Evolutionary conservation across 805 yeast genomes (phyloP), one percentile per base, ranked within the genome.

Genomic region (Starmerella etchellsii): DNA sequence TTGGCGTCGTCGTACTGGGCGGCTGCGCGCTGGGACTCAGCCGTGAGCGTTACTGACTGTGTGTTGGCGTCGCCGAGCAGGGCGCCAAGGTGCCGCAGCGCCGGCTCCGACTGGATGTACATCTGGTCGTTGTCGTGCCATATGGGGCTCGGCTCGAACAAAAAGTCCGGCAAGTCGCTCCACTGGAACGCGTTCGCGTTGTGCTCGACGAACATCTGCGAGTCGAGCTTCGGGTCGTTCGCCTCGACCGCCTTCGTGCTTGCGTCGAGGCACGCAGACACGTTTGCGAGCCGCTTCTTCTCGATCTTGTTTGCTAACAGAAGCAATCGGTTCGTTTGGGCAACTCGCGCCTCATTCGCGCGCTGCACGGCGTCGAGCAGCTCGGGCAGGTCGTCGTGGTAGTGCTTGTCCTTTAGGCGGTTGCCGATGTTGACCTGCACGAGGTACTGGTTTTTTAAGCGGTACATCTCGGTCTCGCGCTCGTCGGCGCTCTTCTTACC

Each of bases 91-190:
- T 47, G 56, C 35, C 52, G 48, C 41, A 59, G 51, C 6, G 62
- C 57, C 18, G 51, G 46, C 31, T 71, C 76, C 15, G 31, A 27
- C 33, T 71, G 69, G 4, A 70, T 65, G 1, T 75, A 69, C 47
- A 78, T 68, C 27, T 71, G 64, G 49, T 84, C 95, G 60, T 91
- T 96, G 55, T 91, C 98, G 61, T 88, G 97, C 98, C 98, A 91
- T 31, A 91, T 78, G 24, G 85, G 77, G 21, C 94, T 78, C 1
- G 97, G 95, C 47, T 81, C 71, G 54, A 81, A 91, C 49, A 74
- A 69, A 55, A 81, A 83, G 62, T 88, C 97, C 6, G 65, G 66
- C 1, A 96, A 97, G 52, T 85, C 96, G 34, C 67, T 68, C 96
- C 95, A 91, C 25, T 37, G 41, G 33, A 37, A 39, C 14, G 65